Base-by-base conservation (phyloP, 441 rosid species). In the Lepidium campestre region DNA sequence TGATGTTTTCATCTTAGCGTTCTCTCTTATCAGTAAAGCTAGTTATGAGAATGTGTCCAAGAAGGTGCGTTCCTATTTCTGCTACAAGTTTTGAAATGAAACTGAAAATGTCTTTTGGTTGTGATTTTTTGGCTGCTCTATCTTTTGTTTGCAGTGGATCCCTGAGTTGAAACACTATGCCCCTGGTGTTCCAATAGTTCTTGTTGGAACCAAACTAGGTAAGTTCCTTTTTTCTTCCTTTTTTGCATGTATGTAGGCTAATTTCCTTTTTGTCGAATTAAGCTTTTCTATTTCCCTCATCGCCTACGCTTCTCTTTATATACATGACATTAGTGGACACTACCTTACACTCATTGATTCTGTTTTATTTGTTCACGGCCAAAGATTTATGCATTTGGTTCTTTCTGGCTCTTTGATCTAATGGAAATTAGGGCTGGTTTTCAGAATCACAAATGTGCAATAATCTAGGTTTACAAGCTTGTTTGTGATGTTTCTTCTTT, bases 161-260 rank as follows among this genome's bases (percentile, higher is more conserved):
- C 88, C 86, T 1, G 88, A 84, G 78, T 64, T 84, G 65, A 81
- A 75, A 62, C 88, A 81, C 60, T 84, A 84, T 73, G 83, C 88
- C n/a, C 86, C 88, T 53, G 85, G 85, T 67, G 86, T 84, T 32
- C 88, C 88, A 13, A 77, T 84, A 19, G 65, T 84, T 77, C 88
- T 84, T 42, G 86, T 84, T 73, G 88, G 88, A 68, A 84, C 88
- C 41, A 84, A 84, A 84, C 80, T 81, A 36, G 88, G 88, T 81
- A 42, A 15, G 37, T 56, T 68, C 41, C 42, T 31, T 7, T 39
- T 22, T 7, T 29, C 34, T 29, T 7, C 2, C 34, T 7, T 53
- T 54, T 19, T 9, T 48, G 11, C 58, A 11, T 65, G 19, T 34
- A 15, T 37, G 17, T 19, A 10, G 46, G 65, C 61, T 50, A 4